Conservation (phyloP, 192 early-diverging fungal genomes). For the Coemansia sp. region DNA sequence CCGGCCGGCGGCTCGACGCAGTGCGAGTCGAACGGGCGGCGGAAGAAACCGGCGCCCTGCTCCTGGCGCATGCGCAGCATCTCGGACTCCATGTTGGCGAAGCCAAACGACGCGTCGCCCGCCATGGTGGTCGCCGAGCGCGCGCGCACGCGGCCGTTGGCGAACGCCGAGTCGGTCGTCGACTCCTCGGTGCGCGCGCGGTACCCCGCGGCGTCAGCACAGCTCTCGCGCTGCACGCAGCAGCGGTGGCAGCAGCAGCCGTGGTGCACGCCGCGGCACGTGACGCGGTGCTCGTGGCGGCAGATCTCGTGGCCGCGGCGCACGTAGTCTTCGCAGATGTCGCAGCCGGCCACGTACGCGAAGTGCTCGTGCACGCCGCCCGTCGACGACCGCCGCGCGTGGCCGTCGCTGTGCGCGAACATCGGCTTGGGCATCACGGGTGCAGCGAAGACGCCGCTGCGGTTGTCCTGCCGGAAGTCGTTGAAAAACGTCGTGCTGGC, state of each 20-base stretch:
- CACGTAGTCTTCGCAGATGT: constrained; percentile 44
- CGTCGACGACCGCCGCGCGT: constrained; percentile 18
- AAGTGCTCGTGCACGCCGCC: constrained; percentile 21
- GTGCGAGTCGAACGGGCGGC: constrained; percentile 11
- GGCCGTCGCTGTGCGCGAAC: constrained; percentile 17
- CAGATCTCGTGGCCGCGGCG: constrained; percentile 28
- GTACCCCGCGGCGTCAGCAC: constrained; percentile 4
- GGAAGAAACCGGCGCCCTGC: constrained; percentile 21
- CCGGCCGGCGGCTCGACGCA: constrained; percentile 18
- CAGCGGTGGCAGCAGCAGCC: constrained; percentile 33
- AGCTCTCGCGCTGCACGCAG: constrained; percentile 13
- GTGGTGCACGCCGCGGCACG: constrained; percentile 22
- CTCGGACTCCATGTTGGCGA: constrained; percentile 44
- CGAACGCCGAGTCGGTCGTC: constrained; percentile 34
- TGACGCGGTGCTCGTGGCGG: constrained; percentile 39
- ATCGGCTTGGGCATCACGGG: constrained; percentile 41
- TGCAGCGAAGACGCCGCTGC: constrained; percentile 33
- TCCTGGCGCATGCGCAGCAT: constrained; percentile 26
- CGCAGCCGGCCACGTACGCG: constrained; percentile 42
- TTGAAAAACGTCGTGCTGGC: constrained; percentile 19
- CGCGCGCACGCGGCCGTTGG: constrained; percentile 32
- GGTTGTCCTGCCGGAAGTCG: constrained; percentile 33
- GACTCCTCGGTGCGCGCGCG: constrained; percentile 36
- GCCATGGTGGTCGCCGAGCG: constrained; percentile 39
- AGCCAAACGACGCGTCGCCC: constrained; percentile 44